Base-by-base conservation (phyloP, 23 red algal species). In the Agarophyton chilense region DNA sequence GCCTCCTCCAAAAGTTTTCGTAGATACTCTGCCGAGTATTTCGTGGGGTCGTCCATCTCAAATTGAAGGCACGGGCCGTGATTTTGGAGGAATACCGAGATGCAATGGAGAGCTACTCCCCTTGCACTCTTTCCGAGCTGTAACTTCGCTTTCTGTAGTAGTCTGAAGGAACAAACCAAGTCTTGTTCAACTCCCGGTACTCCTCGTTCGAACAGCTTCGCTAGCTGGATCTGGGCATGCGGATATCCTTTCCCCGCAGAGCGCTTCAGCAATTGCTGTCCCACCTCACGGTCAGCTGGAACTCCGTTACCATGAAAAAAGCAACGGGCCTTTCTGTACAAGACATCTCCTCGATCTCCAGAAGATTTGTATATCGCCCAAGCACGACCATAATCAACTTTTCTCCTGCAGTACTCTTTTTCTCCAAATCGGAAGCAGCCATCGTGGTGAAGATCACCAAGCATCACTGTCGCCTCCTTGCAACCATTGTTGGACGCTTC, bases 391-490 rank as follows among this genome's bases (percentile, higher is more conserved):
- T 80, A 61, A n/a, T 80, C 77, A 25, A 80, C 34, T 35, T 40
- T 35, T 8, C 51, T 52, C 1, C 8, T 4, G 32, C 77, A 55
- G 25, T 60, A 80, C 28, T 56, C 28, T 35, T 60, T 80, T 19
- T 61, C 77, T 10, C 54, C 54, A 17, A 80, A 31, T 0, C 21
- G 51, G 42, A 89, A 77, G 40, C 60, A 71, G 12, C 85, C 85
- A 63, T 77, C 63, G 26, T 78, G 58, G 35, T 78, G 64, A 21
- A 73, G 60, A 63, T 89, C 85, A n/a, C 85, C 85, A 78, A 89
- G 85, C 67, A 89, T 52, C 11, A 57, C 49, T 33, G 61, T 74
- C 14, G 85, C 85, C 49, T 16, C 47, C n/a, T 19, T 21, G 73
- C 24, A 79, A 44, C 73, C 73, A 52, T 65, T 45, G 17, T 67